A percentile compares a stretch with the other conserved stretches of the same genome.
phyloP scores from a whole-genome alignment of 306 rosid species.

The Chamaecrista fasciculata region DNA sequence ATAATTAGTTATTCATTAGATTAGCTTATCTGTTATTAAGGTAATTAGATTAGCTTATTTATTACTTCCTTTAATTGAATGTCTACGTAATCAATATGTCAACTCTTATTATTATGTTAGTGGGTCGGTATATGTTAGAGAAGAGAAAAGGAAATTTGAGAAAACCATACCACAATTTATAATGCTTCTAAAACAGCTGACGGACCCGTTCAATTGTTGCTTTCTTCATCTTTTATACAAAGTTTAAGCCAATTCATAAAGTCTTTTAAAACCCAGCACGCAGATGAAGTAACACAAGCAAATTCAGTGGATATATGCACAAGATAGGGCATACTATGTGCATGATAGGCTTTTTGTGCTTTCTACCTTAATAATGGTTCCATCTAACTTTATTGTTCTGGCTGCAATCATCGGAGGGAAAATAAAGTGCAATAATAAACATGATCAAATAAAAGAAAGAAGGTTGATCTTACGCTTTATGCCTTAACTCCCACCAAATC shows the following conservation, averaged over 20 bases:
- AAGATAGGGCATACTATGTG: no score
- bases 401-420: not conserved
- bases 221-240: constrained; percentile 22
- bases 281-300: constrained; percentile 4
- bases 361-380: not conserved
- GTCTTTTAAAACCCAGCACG: constrained; percentile 13
- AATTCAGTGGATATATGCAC: constrained; percentile 12
- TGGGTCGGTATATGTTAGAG: no score
- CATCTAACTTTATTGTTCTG: constrained; percentile 8
- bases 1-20: no score
- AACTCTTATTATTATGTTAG: no score
- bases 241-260: constrained; percentile 18
- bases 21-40: no score
- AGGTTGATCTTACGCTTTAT: constrained; percentile 68
- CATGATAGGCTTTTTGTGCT: no score
- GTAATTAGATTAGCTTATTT: no score
- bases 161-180: no score
- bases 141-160: no score
- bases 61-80: no score
- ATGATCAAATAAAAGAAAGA: constrained; percentile 22
- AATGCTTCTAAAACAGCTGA: constrained; percentile 9
- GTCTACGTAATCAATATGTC: no score
- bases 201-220: constrained; percentile 12
- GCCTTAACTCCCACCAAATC: constrained; percentile 79
- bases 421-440: constrained; percentile 25